phyloP scores from a whole-genome alignment of 345 rosid genomes.

The Rhodomyrtus tomentosa region DNA sequence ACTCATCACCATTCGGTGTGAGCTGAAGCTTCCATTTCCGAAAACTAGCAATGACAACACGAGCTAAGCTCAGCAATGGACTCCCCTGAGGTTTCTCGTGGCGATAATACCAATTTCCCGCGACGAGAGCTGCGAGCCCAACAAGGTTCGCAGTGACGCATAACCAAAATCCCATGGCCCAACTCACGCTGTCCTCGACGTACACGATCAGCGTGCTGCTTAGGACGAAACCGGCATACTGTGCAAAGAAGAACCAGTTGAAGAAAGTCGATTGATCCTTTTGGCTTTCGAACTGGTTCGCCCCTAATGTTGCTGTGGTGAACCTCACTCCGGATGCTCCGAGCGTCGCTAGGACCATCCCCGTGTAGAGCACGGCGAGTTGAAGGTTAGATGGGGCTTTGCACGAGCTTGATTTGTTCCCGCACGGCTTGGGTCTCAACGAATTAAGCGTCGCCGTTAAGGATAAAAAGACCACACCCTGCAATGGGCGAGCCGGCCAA shows the following conservation, averaged over 20 bases:
- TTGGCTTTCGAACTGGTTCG: slow-evolving; percentile 29
- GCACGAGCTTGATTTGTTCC: slow-evolving; percentile 13
- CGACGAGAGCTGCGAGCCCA: slow-evolving; percentile 15
- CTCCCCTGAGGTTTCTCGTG: slow-evolving; percentile 30
- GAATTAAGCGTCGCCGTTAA: slow-evolving; percentile 16
- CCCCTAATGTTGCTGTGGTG: slow-evolving; percentile 25
- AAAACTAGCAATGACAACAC: slow-evolving; percentile 29
- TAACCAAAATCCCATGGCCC: slow-evolving; percentile 41
- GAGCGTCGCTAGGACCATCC: slow-evolving; percentile 15
- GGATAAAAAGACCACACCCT: slow-evolving; percentile 33
- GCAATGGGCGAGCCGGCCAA: not conserved
- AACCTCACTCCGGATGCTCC: slow-evolving; percentile 28
- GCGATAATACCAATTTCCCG: slow-evolving; percentile 24
- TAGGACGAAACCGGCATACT: slow-evolving; percentile 5
- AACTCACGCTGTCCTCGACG: slow-evolving; percentile 29
- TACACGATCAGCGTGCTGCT: slow-evolving; percentile 24
- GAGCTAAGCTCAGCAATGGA: slow-evolving; percentile 26
- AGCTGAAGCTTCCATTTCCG: slow-evolving; percentile 18
- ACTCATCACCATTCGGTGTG: slow-evolving; percentile 19
- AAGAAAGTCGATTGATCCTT: slow-evolving; percentile 31
- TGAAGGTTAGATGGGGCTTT: slow-evolving; percentile 19
- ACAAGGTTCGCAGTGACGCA: slow-evolving; percentile 16
- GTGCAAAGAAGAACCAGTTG: slow-evolving; percentile 30
- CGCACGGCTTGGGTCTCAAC: slow-evolving; percentile 26
- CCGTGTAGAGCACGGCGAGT: slow-evolving; percentile 22